phyloP scores from a whole-genome alignment of 2,329 filamentous ascomycete genomes.

The Cytospora chrysosperma region DNA sequence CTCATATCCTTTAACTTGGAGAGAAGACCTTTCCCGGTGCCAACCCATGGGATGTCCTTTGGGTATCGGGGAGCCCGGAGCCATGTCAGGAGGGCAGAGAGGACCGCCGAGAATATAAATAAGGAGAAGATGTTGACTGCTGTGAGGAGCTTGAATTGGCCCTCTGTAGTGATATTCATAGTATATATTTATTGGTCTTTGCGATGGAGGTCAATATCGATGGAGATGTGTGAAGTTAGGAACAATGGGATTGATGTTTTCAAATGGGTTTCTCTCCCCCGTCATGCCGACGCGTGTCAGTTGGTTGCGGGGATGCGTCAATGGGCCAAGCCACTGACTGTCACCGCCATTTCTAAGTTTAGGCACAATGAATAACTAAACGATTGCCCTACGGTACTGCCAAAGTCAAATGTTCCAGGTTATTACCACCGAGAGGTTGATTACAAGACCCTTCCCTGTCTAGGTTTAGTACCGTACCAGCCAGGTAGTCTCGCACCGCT shows the following conservation, averaged over 20 bases:
- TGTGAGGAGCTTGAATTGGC: conserved; percentile 2
- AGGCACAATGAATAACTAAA: not conserved
- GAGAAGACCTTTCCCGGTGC: conserved; percentile 12
- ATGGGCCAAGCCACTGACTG: not conserved
- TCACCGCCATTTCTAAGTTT: not conserved
- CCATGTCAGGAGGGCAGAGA: conserved; percentile 13
- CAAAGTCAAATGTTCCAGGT: not conserved
- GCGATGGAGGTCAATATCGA: not conserved
- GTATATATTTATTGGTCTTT: not conserved
- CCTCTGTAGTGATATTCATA: conserved; percentile 1
- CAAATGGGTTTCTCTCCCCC: not conserved
- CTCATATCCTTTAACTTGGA: conserved; percentile 10
- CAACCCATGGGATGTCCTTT: conserved; percentile 12
- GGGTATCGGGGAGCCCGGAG: conserved; percentile 13
- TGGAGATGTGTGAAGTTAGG: not conserved
- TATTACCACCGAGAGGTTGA: not conserved
- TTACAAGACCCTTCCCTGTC: too few species aligned
- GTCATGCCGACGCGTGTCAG: not conserved
- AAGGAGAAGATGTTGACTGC: conserved; percentile 3
- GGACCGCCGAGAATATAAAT: not conserved
- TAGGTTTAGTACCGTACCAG: not conserved
- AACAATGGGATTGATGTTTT: not conserved
- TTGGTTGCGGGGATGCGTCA: too few species aligned
- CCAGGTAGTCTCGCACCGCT: not conserved
- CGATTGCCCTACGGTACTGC: not conserved